Percentiles rank a stretch among this genome's conserved stretches.
Conservation (phyloP, 352 stramenopile species). For the Phytophthora pseudosyringae region DNA sequence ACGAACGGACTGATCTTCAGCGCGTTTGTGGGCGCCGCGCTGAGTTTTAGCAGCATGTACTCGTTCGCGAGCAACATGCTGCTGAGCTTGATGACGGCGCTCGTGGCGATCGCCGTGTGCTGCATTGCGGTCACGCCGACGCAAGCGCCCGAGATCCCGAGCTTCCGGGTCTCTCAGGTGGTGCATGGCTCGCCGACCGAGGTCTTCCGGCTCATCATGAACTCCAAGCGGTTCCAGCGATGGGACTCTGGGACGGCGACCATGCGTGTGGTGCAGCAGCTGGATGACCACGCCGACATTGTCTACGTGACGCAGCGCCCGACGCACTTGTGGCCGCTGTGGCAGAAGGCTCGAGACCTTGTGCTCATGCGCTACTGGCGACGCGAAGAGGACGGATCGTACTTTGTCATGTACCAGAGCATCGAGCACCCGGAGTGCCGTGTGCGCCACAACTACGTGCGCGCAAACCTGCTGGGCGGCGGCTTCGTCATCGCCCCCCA, state of each 20-base stretch:
- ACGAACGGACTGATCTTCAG: slow-evolving; percentile 80
- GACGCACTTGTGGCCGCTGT: slow-evolving; percentile 86
- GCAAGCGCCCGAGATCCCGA: slow-evolving; percentile 81
- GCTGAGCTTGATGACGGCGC: slow-evolving; percentile 74
- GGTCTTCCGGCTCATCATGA: slow-evolving; percentile 88
- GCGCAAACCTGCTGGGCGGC: slow-evolving; percentile 76
- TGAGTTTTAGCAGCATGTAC: slow-evolving; percentile 89
- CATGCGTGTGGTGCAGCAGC: slow-evolving; percentile 83
- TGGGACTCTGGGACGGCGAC: slow-evolving; percentile 84
- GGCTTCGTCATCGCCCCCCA: slow-evolving; percentile 89
- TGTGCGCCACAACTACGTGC: slow-evolving; percentile 88
- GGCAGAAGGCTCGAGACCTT: slow-evolving; percentile 86
- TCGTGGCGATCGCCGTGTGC: slow-evolving; percentile 68
- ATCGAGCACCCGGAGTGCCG: slow-evolving; percentile 86
- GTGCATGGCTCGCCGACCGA: slow-evolving; percentile 86
- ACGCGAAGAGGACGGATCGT: slow-evolving; percentile 88
- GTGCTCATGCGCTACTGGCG: slow-evolving; percentile 91
- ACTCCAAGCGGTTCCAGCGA: slow-evolving; percentile 80
- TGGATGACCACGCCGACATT: slow-evolving; percentile 91
- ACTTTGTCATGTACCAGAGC: slow-evolving; percentile 93
- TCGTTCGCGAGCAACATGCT: slow-evolving; percentile 88
- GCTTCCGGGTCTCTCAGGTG: slow-evolving; percentile 83
- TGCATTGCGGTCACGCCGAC: slow-evolving; percentile 75
- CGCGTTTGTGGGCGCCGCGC: slow-evolving; percentile 62
- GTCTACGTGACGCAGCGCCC: slow-evolving; percentile 88